Percentiles rank a stretch among this genome's conserved stretches.
phyloP scores from a whole-genome alignment of 108 stramenopile genomes.

The Cylindrotheca fusiformis region DNA sequence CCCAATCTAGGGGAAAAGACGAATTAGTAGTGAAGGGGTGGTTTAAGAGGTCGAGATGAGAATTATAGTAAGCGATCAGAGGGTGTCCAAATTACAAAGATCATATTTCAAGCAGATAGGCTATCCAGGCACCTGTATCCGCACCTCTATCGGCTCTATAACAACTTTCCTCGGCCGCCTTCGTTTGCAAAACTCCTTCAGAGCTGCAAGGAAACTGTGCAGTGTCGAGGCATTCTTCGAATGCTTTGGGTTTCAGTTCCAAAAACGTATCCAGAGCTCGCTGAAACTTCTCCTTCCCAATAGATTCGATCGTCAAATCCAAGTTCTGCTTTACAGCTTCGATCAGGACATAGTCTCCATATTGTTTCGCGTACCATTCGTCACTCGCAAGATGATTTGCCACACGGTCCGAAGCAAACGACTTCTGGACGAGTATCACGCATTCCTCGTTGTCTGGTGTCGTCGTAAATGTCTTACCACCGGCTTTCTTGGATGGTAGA shows the following conservation, averaged over 20 bases:
- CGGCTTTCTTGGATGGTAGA: conserved; percentile 10
- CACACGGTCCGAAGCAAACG: conserved; percentile 12
- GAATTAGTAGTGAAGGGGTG: no score
- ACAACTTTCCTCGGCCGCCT: conserved; percentile 1
- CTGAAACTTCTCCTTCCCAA: conserved; percentile 19
- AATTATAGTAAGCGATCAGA: no score
- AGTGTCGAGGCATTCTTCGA: conserved; percentile 11
- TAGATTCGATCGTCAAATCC: conserved; percentile 34
- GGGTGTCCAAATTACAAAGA: no score
- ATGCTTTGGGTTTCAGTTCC: not conserved
- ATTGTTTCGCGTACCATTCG: conserved; percentile 21
- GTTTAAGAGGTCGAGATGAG: no score
- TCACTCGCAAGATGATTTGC: conserved; percentile 8
- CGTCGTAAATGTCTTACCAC: not conserved
- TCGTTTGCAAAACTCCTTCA: not conserved
- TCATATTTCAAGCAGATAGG: no score
- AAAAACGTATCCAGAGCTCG: conserved; percentile 8
- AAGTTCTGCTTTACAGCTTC: conserved; percentile 25
- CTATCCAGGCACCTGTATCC: conserved; percentile 28
- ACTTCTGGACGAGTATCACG: not conserved
- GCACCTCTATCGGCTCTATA: conserved; percentile 15
- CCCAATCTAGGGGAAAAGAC: no score
- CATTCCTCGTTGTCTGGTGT: no score
- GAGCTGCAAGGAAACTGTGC: conserved; percentile 18
- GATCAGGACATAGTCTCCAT: conserved; percentile 33